Conservation (phyloP, 495 filamentous ascomycete genomes). For the Lasiosphaeria miniovina region DNA sequence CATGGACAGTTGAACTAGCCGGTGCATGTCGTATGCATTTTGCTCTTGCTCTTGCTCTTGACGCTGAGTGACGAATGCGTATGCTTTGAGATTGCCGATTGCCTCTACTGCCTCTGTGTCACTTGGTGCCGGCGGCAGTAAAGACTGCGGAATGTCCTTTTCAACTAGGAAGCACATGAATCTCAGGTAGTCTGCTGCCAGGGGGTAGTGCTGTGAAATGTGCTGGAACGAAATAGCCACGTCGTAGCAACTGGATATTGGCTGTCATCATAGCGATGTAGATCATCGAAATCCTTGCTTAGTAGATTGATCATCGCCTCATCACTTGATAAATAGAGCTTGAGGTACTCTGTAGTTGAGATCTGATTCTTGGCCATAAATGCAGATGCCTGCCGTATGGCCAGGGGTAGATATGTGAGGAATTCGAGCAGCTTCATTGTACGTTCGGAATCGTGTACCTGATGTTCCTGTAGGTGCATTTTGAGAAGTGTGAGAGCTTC, state of each 20-base stretch:
- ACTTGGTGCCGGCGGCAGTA: constrained; percentile 20
- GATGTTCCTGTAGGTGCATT: constrained; percentile 13
- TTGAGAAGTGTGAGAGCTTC: constrained; percentile 20
- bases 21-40: constrained; percentile 38
- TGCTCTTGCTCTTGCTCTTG: constrained; percentile 6
- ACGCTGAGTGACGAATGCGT: constrained; percentile 38
- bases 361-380: constrained; percentile 41
- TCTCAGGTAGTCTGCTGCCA: constrained; percentile 39
- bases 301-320: constrained; percentile 21
- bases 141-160: constrained; percentile 36
- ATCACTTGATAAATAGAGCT: constrained; percentile 22
- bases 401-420: constrained; percentile 42
- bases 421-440: constrained; percentile 30
- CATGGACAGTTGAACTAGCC: constrained; percentile 42
- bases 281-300: constrained; percentile 20
- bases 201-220: constrained; percentile 32
- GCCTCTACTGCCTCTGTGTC: constrained; percentile 27
- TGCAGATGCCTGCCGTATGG: constrained; percentile 46
- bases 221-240: constrained; percentile 39
- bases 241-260: constrained; percentile 34
- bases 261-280: constrained; percentile 23
- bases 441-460: constrained; percentile 12
- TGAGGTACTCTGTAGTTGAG: constrained; percentile 28
- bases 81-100: constrained; percentile 38
- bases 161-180: constrained; percentile 41